Conservation (phyloP, 768 basidiomycete species). For the Lactarius deliciosus region DNA sequence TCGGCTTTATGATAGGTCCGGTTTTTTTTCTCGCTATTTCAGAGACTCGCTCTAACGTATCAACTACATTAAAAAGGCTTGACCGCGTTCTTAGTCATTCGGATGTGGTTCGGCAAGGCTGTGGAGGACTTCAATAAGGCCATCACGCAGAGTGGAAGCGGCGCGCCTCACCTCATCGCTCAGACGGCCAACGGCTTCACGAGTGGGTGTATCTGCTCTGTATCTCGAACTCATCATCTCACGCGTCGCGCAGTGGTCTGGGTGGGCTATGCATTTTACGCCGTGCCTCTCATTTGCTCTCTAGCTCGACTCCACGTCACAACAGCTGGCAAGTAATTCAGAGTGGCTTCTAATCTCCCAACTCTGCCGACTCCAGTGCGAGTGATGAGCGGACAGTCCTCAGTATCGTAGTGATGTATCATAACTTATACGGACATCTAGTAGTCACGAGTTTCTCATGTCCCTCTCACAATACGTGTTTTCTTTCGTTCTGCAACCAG, state of each 20-base stretch:
- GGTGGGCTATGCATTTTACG: conserved; percentile 75
- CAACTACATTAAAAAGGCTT: conserved; percentile 45
- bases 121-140: conserved; percentile 73
- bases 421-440: background rate
- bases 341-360: background rate
- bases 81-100: conserved; percentile 65
- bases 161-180: conserved; percentile 62
- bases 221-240: conserved; percentile 7
- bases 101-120: conserved; percentile 82
- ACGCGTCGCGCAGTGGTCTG: conserved; percentile 58
- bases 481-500: background rate
- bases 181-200: conserved; percentile 69
- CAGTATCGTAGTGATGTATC: conserved; percentile 11
- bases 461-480: background rate
- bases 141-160: conserved; percentile 50
- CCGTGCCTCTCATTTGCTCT: conserved; percentile 65
- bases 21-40: conserved; percentile 4
- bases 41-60: background rate
- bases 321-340: conserved; percentile 41
- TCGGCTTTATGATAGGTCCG: conserved; percentile 73
- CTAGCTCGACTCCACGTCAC: conserved; percentile 67
- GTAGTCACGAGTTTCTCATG: background rate
- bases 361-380: conserved; percentile 12
- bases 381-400: conserved; percentile 13
- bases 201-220: conserved; percentile 47